These are phyloP conservation scores for Pyrrhoderma noxium DNA, from an alignment of 1,284 basidiomycete genomes.

Conservation along the genomic window DNA sequence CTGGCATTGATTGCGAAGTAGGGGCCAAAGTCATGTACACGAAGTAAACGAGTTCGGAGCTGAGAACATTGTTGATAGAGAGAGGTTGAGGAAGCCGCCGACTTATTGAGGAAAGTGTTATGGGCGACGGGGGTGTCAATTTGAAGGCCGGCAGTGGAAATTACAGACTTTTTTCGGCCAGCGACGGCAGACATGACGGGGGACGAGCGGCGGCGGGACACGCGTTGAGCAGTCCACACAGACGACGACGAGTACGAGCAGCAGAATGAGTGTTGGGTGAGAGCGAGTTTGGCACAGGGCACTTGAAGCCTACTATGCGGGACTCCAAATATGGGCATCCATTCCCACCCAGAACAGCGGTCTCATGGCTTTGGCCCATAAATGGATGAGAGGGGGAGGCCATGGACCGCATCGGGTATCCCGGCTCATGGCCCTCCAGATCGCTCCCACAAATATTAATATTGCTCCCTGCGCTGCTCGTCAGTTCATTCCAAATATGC, in stretches of 20 bases:
- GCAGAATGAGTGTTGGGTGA: constrained; percentile 5
- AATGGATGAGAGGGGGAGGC: not conserved
- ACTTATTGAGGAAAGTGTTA: constrained; percentile 81
- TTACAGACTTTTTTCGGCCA: constrained; percentile 77
- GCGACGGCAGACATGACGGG: constrained; percentile 57
- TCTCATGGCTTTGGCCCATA: not conserved
- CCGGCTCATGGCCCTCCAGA: constrained; percentile 3
- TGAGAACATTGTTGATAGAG: constrained; percentile 85
- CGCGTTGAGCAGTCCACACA: constrained; percentile 11
- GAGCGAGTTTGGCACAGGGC: no score
- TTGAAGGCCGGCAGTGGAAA: constrained; percentile 54
- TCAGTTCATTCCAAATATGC: no score
- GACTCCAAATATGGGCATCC: not conserved
- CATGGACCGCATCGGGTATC: not conserved
- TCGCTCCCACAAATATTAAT: not conserved
- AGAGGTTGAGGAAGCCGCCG: constrained; percentile 72
- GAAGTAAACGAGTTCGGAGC: constrained; percentile 65
- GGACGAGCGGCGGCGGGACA: constrained; percentile 12
- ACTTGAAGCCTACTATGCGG: no score
- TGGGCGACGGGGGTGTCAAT: constrained; percentile 69
- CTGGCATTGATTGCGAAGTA: constrained; percentile 59
- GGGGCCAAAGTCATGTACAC: constrained; percentile 60
- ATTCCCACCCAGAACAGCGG: not conserved
- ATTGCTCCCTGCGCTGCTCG: no score
- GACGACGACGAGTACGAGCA: constrained; percentile 5